Evolutionary conservation across 2,329 filamentous ascomycete genomes (phyloP), one percentile per base, ranked within the genome.

Genomic region (Tolypocladium cylindrosporum): DNA sequence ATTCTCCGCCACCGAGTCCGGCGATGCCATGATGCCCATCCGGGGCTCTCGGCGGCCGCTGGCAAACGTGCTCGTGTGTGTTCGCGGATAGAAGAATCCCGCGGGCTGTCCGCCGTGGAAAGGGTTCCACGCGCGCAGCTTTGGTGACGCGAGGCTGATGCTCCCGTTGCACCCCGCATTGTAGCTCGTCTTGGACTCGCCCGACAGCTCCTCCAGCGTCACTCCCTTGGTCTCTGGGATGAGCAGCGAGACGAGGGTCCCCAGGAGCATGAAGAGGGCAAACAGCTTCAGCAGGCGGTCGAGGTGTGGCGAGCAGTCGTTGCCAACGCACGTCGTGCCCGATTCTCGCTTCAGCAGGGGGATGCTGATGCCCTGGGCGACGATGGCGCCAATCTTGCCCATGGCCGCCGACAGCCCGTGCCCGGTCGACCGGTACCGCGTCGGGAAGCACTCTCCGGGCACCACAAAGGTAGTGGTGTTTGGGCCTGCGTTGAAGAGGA

Each of bases 201-300:
- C 86, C 1, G 85, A 80, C 19, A 91, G 74, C 62, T 86, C 81
- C 68, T 91, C 90, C 48, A 94, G 75, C 0, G 88, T 90, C 69
- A 84, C 79, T 1, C 87, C 80, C 74, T 88, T 91, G 0, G 87
- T 91, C 73, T 91, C 89, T 0, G 88, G 88, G 27, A 92, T 85
- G n/a, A 93, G 73, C 4, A 91, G 74, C 1, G 86, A 85, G 3
- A 84, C 83, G 53, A 90, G 72, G 53, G 83, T 81, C 41, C 90
- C 90, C 55, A 81, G 79, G 7, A 92, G 77, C 89, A 91, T 92
- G 76, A 93, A 91, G 11, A 90, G 77, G 0, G 88, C 87, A 70
- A 90, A 91, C 42, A 91, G 87, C 69, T 90, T 80, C 76, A 93
- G 85, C 42, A 92, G 81, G 58, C 87, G 84, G 69, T 89, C 81